phyloP scores from a whole-genome alignment of 345 rosid genomes.

The Geranium brycei region DNA sequence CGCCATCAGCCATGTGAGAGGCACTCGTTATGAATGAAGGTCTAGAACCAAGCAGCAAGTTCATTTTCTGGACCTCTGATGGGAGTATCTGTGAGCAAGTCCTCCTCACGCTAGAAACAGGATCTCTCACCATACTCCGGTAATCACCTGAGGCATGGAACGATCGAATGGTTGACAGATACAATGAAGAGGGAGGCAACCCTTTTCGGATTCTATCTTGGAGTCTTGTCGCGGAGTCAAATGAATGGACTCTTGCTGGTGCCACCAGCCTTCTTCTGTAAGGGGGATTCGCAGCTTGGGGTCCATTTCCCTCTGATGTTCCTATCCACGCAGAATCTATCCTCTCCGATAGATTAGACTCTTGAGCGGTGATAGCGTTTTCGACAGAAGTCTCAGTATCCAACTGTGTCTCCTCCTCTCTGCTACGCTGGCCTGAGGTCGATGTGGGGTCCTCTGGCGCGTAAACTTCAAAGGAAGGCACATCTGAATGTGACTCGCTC shows the following conservation, averaged over 20 bases:
- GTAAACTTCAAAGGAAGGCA: slow-evolving; percentile 12
- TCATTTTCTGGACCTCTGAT: slow-evolving; percentile 54
- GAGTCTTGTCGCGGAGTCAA: slow-evolving; percentile 68
- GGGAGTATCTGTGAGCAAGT: slow-evolving; percentile 52
- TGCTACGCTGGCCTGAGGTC: slow-evolving; percentile 14
- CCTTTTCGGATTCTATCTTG: slow-evolving; percentile 55
- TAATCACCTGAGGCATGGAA: slow-evolving; percentile 46
- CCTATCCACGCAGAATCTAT: slow-evolving; percentile 99
- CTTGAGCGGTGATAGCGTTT: slow-evolving; percentile 3
- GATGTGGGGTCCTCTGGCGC: slow-evolving; percentile 17
- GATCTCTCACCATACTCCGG: too few species aligned
- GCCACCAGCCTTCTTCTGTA: slow-evolving; percentile 36
- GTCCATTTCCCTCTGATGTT: slow-evolving; percentile 15
- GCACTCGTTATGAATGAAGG: slow-evolving; percentile 51
- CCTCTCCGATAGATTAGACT: slow-evolving; percentile 59
- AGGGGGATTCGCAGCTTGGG: slow-evolving; percentile 12
- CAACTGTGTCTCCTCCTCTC: slow-evolving; percentile 27
- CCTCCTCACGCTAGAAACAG: slow-evolving; percentile 28
- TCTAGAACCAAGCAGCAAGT: slow-evolving; percentile 32
- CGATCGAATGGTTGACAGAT: slow-evolving; percentile 47
- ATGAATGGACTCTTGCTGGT: slow-evolving; percentile 67
- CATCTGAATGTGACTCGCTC: neutral
- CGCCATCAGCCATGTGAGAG: slow-evolving; percentile 58
- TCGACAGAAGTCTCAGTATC: slow-evolving; percentile 15
- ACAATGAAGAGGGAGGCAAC: slow-evolving; percentile 44